Evolutionary conservation across 345 rosid species (phyloP).

Genomic region (Arabis hirsuta): DNA sequence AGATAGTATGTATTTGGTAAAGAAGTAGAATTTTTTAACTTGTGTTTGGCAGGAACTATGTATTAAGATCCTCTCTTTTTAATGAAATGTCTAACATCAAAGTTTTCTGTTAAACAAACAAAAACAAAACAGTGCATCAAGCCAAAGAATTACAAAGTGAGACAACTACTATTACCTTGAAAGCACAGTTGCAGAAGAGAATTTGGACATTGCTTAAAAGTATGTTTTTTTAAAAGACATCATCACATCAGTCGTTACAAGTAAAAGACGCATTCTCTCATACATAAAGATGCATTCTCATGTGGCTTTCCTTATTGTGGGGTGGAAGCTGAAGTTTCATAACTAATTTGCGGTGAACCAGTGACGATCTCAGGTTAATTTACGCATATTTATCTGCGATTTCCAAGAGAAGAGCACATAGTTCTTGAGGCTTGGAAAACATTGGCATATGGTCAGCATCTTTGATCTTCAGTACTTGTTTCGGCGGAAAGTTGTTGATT

Average conservation of each 20-base stretch:
- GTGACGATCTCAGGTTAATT: not conserved
- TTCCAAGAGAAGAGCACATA: constrained; percentile 26
- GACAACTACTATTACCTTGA: too few relatives aligned
- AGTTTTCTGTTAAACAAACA: too few relatives aligned
- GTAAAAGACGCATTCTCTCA: too few relatives aligned
- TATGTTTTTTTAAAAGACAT: too few relatives aligned
- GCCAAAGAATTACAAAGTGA: too few relatives aligned
- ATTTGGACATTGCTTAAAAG: too few relatives aligned
- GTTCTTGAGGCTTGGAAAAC: constrained; percentile 42
- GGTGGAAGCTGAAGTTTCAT: too few relatives aligned
- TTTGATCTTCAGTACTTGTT: constrained; percentile 44
- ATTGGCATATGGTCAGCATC: constrained; percentile 54
- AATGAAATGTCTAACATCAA: constrained; percentile 12
- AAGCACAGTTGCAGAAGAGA: too few relatives aligned
- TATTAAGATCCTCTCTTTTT: not conserved
- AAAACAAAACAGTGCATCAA: not conserved
- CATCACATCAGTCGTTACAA: too few relatives aligned
- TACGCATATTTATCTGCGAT: constrained; percentile 21
- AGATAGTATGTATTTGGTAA: constrained; percentile 79
- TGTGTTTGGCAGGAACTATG: constrained; percentile 13
- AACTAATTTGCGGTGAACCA: too few relatives aligned
- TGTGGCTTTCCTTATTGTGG: too few relatives aligned
- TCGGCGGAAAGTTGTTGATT: constrained; percentile 25
- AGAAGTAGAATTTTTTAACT: constrained; percentile 57
- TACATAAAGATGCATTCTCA: too few relatives aligned